Conservation (phyloP, 345 rosid species). For the Brassica napus region Da-Ae NC_063440.1:2338501-2339000, state of each 20-base stretch:
- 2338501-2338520: too few relatives aligned
- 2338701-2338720: conserved; percentile 6
- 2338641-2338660: neutral
- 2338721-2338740: neutral
- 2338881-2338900: conserved; percentile 56
- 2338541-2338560: too few relatives aligned
- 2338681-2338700: neutral
- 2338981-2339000: conserved; percentile 83
- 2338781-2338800: neutral
- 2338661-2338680: neutral
- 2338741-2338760: conserved; percentile 3
- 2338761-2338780: neutral
- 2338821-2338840: conserved; percentile 60
- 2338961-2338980: conserved; percentile 63
- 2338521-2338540: too few relatives aligned
- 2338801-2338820: conserved; percentile 21
- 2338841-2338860: conserved; percentile 85
- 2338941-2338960: conserved; percentile 69
- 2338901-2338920: conserved; percentile 76
- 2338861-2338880: conserved; percentile 69
- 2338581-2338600: conserved; percentile 23
- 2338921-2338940: conserved; percentile 86
- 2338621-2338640: conserved; percentile 22
- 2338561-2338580: too few relatives aligned
- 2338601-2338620: conserved; percentile 10